phyloP scores from a whole-genome alignment of 75 land plant genomes.

The Adiantum capillusveneris region DNA sequence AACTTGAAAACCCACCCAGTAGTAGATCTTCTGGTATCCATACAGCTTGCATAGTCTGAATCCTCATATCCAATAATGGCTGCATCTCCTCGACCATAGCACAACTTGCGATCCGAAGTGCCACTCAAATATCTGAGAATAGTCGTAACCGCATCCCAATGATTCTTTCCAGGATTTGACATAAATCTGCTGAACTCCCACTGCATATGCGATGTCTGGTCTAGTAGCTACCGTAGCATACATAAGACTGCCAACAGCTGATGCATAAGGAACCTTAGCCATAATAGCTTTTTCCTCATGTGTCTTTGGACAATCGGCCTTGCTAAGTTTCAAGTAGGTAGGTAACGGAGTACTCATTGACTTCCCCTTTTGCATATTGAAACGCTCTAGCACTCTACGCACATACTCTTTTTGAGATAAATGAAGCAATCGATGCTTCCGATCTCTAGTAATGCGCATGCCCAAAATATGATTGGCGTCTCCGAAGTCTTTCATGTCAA shows the following conservation, averaged over 20 bases:
- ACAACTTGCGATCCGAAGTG: conserved; percentile 4
- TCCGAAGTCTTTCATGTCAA: conserved; percentile 23
- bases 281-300: conserved; percentile 7
- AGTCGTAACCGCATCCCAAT: conserved; percentile 10
- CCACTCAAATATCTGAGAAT: conserved; percentile 18
- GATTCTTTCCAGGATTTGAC: conserved; percentile 8
- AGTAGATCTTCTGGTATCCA: conserved; percentile 5
- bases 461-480: conserved; percentile 13
- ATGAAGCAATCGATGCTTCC: conserved; percentile 5
- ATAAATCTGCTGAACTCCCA: conserved; percentile 20
- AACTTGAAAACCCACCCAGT: conserved; percentile 4
- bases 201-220: conserved; percentile 8
- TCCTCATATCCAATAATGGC: conserved; percentile 11
- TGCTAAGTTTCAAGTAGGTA: conserved; percentile 11
- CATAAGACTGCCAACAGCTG: too few species aligned
- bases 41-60: conserved; percentile 9
- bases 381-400: conserved; percentile 7
- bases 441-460: conserved; percentile 10
- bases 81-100: conserved; percentile 10
- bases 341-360: too few species aligned
- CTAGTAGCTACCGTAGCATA: too few species aligned
- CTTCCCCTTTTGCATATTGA: too few species aligned
- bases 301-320: conserved; percentile 5
- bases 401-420: conserved; percentile 1
- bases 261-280: too few species aligned